These are phyloP conservation scores for Boletus pseudopeckii DNA, from an alignment of 768 basidiomycete species.

Conservation along the genomic window DNA sequence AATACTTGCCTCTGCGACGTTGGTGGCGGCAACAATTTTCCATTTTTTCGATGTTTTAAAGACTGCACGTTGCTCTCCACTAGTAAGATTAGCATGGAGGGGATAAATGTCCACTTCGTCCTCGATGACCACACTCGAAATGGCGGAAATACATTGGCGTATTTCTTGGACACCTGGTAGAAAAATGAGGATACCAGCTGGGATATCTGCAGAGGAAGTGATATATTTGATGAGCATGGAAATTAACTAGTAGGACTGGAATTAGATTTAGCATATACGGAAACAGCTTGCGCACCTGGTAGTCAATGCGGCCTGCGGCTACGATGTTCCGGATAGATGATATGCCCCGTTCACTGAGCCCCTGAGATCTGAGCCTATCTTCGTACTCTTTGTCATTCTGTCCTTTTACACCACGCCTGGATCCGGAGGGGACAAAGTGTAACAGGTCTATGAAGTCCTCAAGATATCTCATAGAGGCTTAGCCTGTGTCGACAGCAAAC, in stretches of 20 bases:
- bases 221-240: slow-evolving; percentile 65
- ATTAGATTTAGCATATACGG: not conserved
- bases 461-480: slow-evolving; percentile 57
- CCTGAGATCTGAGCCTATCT: slow-evolving; percentile 46
- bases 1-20: slow-evolving; percentile 75
- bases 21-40: slow-evolving; percentile 88
- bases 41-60: slow-evolving; percentile 63
- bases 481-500: not conserved
- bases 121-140: slow-evolving; percentile 36
- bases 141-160: slow-evolving; percentile 64
- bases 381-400: slow-evolving; percentile 39
- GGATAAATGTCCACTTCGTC: slow-evolving; percentile 58
- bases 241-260: slow-evolving; percentile 48
- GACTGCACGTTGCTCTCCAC: slow-evolving; percentile 75
- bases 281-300: slow-evolving; percentile 44
- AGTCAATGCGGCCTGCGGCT: slow-evolving; percentile 67
- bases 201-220: slow-evolving; percentile 39
- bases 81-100: slow-evolving; percentile 86
- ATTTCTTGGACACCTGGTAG: slow-evolving; percentile 90
- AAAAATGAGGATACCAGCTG: slow-evolving; percentile 80
- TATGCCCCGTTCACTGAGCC: slow-evolving; percentile 50
- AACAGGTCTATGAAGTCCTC: slow-evolving; percentile 70
- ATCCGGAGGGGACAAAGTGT: slow-evolving; percentile 48
- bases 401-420: slow-evolving; percentile 31
- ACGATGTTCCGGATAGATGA: slow-evolving; percentile 58